phyloP scores from a whole-genome alignment of 1,284 basidiomycete species.

The Melampsora occidentalis region DNA sequence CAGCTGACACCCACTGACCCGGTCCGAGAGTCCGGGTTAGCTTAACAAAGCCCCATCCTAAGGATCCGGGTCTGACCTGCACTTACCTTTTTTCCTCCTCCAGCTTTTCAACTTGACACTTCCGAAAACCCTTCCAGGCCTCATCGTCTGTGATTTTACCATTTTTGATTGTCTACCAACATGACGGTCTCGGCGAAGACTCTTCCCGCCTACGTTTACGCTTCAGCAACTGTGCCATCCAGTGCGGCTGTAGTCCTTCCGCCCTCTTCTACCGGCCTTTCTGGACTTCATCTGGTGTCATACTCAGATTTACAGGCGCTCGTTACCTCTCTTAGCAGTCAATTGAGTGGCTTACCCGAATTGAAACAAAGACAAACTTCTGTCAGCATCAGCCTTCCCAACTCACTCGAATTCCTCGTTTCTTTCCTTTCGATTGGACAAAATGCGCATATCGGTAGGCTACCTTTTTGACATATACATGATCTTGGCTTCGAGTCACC shows the following conservation, averaged over 20 bases:
- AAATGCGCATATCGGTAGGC: constrained; percentile 32
- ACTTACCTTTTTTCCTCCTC: too few species aligned
- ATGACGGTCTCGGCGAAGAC: neutral
- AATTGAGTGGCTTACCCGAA: constrained; percentile 4
- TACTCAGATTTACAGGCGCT: constrained; percentile 1
- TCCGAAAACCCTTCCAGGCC: neutral
- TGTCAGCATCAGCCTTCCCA: constrained; percentile 32
- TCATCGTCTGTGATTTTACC: neutral
- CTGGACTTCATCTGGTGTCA: neutral
- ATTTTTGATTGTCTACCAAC: neutral
- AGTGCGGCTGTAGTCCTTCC: neutral
- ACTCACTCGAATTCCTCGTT: constrained; percentile 40
- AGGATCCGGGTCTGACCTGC: too few species aligned
- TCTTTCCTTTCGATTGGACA: constrained; percentile 33
- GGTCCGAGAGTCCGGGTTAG: too few species aligned
- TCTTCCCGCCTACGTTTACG: constrained; percentile 5
- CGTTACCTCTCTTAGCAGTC: neutral
- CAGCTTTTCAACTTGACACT: too few species aligned
- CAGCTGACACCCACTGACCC: too few species aligned
- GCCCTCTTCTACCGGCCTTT: neutral
- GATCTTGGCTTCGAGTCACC: neutral
- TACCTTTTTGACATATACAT: neutral
- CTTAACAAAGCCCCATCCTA: too few species aligned
- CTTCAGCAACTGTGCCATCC: neutral
- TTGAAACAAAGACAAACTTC: constrained; percentile 15